Percentiles rank a stretch among this genome's conserved stretches.
Evolutionary conservation across 805 yeast genomes (phyloP).

Genomic region (Suhomyces sp.): DNA sequence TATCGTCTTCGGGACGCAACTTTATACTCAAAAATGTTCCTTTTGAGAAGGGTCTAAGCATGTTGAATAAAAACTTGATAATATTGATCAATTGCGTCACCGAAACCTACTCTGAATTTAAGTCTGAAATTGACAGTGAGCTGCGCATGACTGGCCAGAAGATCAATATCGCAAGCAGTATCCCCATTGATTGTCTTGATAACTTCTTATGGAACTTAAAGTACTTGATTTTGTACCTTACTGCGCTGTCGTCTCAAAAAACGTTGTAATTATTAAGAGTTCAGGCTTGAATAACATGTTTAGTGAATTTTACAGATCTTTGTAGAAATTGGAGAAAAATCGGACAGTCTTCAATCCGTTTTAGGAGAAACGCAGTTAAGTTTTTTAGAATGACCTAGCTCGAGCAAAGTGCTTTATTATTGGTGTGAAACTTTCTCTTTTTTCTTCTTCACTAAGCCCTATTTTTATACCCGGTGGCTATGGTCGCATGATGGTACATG

Average conservation of each 20-base stretch:
- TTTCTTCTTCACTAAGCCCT: background rate
- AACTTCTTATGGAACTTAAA: conserved; percentile 42
- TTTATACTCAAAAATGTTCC: conserved; percentile 15
- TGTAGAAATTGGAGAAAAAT: background rate
- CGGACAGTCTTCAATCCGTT: background rate
- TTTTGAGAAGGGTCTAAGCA: conserved; percentile 33
- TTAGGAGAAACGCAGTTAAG: background rate
- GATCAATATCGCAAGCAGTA: conserved; percentile 2
- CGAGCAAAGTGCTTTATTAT: background rate
- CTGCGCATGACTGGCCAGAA: conserved; percentile 7
- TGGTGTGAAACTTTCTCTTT: background rate
- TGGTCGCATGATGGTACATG: background rate
- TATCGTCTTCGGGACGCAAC: background rate
- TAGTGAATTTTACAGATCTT: background rate
- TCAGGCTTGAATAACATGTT: background rate
- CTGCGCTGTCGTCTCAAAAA: conserved; percentile 15
- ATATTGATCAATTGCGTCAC: conserved; percentile 22
- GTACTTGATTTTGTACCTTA: conserved; percentile 33
- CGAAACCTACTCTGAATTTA: conserved; percentile 13
- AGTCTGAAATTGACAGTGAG: conserved; percentile 5
- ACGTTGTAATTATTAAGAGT: background rate
- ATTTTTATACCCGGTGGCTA: background rate
- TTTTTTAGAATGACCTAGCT: background rate
- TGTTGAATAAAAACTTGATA: conserved; percentile 31
- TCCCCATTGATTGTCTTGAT: conserved; percentile 40